These are phyloP conservation scores for Aspergillus pseudotamarii DNA, from an alignment of 2,329 filamentous ascomycete species.

Conservation along the genomic window DNA sequence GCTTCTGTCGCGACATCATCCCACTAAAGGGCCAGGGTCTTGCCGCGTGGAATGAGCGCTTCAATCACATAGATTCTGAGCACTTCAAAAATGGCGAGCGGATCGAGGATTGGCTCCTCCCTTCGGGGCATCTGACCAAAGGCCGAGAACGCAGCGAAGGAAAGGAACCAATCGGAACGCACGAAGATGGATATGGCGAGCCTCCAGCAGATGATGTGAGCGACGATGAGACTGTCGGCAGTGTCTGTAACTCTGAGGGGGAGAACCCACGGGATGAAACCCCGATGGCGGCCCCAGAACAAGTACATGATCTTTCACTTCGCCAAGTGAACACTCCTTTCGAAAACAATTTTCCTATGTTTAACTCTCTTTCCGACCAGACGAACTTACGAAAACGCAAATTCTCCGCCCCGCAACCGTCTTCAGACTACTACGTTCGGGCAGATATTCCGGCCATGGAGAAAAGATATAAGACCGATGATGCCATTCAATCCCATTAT, in stretches of 20 bases:
- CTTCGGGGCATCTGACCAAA: conserved; percentile 28
- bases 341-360: neutral
- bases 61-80: conserved; percentile 72
- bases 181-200: conserved; percentile 6
- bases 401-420: conserved; percentile 3
- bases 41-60: conserved; percentile 63
- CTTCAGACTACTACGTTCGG: neutral
- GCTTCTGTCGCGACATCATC: conserved; percentile 70
- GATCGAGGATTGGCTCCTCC: conserved; percentile 38
- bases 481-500: neutral
- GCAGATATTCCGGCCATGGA: conserved; percentile 5
- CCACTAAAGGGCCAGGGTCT: conserved; percentile 53
- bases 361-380: neutral
- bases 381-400: conserved; percentile 20
- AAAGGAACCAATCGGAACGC: neutral
- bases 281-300: conserved; percentile 5
- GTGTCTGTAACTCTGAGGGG: conserved; percentile 11
- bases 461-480: conserved; percentile 13
- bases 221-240: conserved; percentile 17
- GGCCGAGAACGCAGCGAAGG: conserved; percentile 15
- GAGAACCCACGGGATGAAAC: conserved; percentile 14
- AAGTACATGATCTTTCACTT: neutral
- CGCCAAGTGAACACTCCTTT: neutral
- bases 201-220: conserved; percentile 12
- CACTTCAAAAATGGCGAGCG: conserved; percentile 46